Evolutionary conservation across 371 early-diverging fungal species (phyloP), one percentile per base, ranked within the genome.

Genomic region (Mucor lusitanicus): DNA sequence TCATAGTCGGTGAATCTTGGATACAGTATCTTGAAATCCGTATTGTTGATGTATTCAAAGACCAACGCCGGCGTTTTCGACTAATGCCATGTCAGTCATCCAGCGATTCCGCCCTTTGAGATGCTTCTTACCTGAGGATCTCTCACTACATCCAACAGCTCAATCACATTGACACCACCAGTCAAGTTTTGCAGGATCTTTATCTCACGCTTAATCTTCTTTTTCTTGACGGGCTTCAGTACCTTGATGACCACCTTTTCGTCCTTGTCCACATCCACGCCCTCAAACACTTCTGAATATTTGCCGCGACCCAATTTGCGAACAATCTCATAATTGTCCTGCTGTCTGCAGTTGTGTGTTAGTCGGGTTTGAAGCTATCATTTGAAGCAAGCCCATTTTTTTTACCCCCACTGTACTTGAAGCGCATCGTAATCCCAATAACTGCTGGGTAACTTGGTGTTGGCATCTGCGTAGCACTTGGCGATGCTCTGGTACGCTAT

Each of bases 201-300:
- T 75, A 99, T 95, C 82, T 99, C 99, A 71, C 99, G 88, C 87
- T 97, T 98, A 76, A 99, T 99, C 89, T 99, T 99, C 90, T 97
- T 97, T 90, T 97, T 96, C 87, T 96, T 96, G 64, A 99, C 97
- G 6, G 99, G 99, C 87, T 99, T 99, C 64, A 99, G 84, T 4
- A 99, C 98, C 83, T 99, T 99, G 88, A 99, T 99, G 69, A 99
- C 96, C 78, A 96, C 94, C 72, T 93, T 90, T 65, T 91, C 84
- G 65, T 86, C 75, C 73, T 85, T 88, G 54, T 77, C 78, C 30
- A 93, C 79, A 80, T 95, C 93, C 68, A 94, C 78, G 9, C 99
- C 99, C 80, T 96, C 96, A 85, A 99, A 99, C 12, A 99, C 99
- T 83, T 99, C 99, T 0, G 99, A 98, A 89, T 99, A 99, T 87